Evolutionary conservation across 192 early-diverging fungal species (phyloP), one percentile per base, ranked within the genome.

Genomic region (Irineochytrium annulatum): DNA sequence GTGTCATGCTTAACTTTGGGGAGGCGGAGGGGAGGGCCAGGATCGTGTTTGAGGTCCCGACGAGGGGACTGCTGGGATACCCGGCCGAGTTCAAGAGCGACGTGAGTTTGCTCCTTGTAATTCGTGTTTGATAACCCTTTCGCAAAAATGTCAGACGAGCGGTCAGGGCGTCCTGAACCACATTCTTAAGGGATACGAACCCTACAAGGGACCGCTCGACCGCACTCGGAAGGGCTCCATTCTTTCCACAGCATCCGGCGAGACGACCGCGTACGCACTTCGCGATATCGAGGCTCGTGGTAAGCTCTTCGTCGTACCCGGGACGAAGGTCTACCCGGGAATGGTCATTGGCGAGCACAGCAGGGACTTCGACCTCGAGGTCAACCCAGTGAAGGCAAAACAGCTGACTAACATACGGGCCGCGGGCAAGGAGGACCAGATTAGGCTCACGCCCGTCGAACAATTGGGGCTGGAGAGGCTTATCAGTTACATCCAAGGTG

Each of bases 1-100:
- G 83, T 22, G 86, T 91, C 59, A 77, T 92, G 74, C 87, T 88
- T 72, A 77, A 78, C 33, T 92, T 81, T 32, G 67, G 61, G 2
- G 78, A 76, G 81, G 83, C 65, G 6, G 74, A 77, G 30, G 89
- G 85, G 11, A 83, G 84, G 70, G 86, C 90, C 16, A 72, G 89
- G 34, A 60, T 92, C 51, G 72, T 92, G 0, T 90, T 92, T 74
- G 79, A 86, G 55, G 83, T 89, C 55, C 90, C 90, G 0, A 90
- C 90, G 1, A 81, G 90, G 33, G 90, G 90, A 13, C 72, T 92
- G 60, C 70, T 92, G 0, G 90, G 90, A 28, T 92, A 89, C 52
- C 78, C 88, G 45, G 86, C 90, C 35, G 90, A 92, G 72, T 92
- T 92, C 70, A 90, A 90, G 73, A 90, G 89, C 75, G 89, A 90